Base-by-base conservation (phyloP, 2,329 filamentous ascomycete genomes). In the Pseudopyrenochaeta lycopersici region DNA sequence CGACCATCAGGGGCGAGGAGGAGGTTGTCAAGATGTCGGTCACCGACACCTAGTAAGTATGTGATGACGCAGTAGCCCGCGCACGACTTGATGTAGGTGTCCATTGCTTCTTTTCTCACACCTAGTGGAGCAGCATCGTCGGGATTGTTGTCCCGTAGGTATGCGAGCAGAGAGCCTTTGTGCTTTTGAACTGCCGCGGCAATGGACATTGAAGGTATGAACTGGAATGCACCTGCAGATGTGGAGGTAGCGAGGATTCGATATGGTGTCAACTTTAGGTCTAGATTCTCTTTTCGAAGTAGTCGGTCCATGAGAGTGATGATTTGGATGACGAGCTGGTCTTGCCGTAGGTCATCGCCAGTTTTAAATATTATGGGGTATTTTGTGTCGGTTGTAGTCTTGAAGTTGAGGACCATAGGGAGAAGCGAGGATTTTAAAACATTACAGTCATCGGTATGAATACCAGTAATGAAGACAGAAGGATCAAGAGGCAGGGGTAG, bases 41-140 rank as follows among this genome's bases (percentile, higher is more conserved):
- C 95, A 17, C 95, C 95, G 2, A 99, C 95, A 29, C 95, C 96
- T 11, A 99, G 85, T 14, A 99, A 90, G 75, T 99, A 99, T 0
- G 96, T 99, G 64, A 99, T 97, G 12, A 99, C 95, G 75, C 95
- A 98, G 78, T 99, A 99, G 30, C 95, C 95, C 0, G 95, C 95
- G 71, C 95, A 97, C 0, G 92, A 97, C 72, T 93, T 94, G 71
- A 98, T 88, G 72, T 97, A 99, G 1, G 90, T 97, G 64, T 99
- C 95, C 78, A 99, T 89, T 0, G 91, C 89, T 71, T 97, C 94
- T 72, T 94, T 93, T 23, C 93, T 90, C 23, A 99, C 88, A 1
- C 94, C 92, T 1, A 96, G 83, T 0, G 92, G 90, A 4, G 91
- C 90, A 11, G 82, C 82, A 17, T 90, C 86, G 70, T 97, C 93